Evolutionary conservation across 202 grass and related monocot genomes (phyloP).

Genomic region (Schoenoplectus triqueter): DNA sequence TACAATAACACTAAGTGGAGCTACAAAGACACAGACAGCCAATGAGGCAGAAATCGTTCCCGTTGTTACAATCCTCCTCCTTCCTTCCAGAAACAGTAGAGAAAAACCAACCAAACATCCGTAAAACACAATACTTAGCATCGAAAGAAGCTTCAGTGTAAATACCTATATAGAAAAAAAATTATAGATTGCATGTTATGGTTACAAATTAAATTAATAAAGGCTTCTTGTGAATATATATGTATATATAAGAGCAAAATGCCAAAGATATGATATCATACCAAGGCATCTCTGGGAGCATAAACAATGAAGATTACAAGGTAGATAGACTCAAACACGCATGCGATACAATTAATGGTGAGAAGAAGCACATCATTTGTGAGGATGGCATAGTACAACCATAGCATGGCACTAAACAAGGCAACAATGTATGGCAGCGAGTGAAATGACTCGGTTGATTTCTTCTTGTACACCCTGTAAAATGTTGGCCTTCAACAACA

Average conservation of each 20-base stretch:
- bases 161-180: slow-evolving; percentile 42
- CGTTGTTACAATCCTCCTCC: slow-evolving; percentile 45
- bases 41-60: slow-evolving; percentile 63
- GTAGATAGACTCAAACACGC: slow-evolving; percentile 65
- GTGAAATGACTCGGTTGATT: slow-evolving; percentile 83
- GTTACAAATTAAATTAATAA: not conserved
- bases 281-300: slow-evolving; percentile 57
- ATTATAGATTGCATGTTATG: not conserved
- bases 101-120: slow-evolving; percentile 54
- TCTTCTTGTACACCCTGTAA: slow-evolving; percentile 78
- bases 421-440: slow-evolving; percentile 75
- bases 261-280: not conserved
- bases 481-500: slow-evolving; percentile 64
- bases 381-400: slow-evolving; percentile 80
- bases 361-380: slow-evolving; percentile 66
- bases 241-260: not conserved
- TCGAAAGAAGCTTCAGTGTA: slow-evolving; percentile 52
- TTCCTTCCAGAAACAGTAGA: slow-evolving; percentile 42
- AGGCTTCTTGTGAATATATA: not conserved
- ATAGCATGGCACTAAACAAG: slow-evolving; percentile 88
- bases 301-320: slow-evolving; percentile 67
- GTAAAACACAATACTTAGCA: slow-evolving; percentile 55
- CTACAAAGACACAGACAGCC: slow-evolving; percentile 68
- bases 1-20: slow-evolving; percentile 88
- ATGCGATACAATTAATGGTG: slow-evolving; percentile 63